Evolutionary conservation across 805 yeast species (phyloP).

Genomic region (Yamadazyma tumulicola): DNA sequence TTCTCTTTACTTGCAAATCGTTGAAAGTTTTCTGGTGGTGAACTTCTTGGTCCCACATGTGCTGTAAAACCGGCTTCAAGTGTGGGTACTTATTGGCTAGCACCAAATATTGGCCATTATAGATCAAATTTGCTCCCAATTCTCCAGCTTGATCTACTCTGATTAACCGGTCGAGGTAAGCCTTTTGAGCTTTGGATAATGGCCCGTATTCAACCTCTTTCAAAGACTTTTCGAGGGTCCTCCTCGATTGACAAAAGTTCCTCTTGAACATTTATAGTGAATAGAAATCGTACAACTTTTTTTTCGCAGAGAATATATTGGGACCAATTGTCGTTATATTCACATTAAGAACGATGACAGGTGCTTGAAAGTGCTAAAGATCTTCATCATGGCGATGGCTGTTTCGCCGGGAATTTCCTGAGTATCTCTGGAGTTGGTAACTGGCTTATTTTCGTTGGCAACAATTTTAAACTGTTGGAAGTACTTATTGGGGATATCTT

Average conservation of each 20-base stretch:
- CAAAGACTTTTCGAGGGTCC: conserved; percentile 1
- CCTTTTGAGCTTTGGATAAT: conserved; percentile 55
- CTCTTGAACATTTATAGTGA: conserved; percentile 6
- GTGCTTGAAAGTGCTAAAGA: conserved; percentile 30
- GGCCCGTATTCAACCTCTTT: conserved; percentile 32
- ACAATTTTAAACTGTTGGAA: conserved; percentile 45
- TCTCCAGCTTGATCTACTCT: conserved; percentile 99
- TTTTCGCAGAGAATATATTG: not conserved
- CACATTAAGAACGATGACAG: conserved; percentile 10
- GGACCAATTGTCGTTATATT: no score
- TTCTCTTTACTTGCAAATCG: conserved; percentile 62
- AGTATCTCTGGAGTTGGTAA: conserved; percentile 59
- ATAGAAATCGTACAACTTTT: conserved; percentile 1
- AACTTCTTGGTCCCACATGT: conserved; percentile 98
- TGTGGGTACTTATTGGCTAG: conserved; percentile 68
- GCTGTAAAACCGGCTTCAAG: conserved; percentile 74
- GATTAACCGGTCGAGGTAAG: conserved; percentile 68
- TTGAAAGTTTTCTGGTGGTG: conserved; percentile 88
- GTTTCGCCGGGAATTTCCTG: conserved; percentile 52
- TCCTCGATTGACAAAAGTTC: conserved; percentile 2
- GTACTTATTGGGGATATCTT: conserved; percentile 47
- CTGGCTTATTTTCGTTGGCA: conserved; percentile 46
- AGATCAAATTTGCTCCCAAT: conserved; percentile 90
- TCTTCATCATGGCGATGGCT: conserved; percentile 45
- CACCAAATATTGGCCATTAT: conserved; percentile 83